A percentile compares a stretch with the other conserved stretches of the same genome.
phyloP scores from a whole-genome alignment of 1,284 basidiomycete species.

The Marasmius tenuissimus region DNA sequence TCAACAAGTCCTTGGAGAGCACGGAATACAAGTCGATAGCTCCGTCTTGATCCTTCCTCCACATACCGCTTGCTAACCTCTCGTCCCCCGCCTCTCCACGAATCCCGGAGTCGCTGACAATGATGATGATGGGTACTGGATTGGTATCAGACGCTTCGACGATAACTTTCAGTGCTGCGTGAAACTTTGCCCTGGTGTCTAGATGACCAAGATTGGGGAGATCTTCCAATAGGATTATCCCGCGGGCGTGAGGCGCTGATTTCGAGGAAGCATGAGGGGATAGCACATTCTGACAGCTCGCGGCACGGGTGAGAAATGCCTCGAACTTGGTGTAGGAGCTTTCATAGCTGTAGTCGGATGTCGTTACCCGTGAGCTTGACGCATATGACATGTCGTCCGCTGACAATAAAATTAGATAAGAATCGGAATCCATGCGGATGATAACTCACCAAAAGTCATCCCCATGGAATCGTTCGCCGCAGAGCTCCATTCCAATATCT shows the following conservation, averaged over 20 bases:
- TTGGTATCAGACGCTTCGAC: conserved; percentile 38
- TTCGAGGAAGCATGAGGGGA: conserved; percentile 18
- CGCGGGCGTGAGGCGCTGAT: conserved; percentile 21
- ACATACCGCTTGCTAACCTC: conserved; percentile 38
- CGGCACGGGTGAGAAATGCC: conserved; percentile 75
- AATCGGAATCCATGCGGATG: not conserved
- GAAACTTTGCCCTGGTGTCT: conserved; percentile 75
- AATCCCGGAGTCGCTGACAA: conserved; percentile 82
- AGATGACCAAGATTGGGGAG: conserved; percentile 87
- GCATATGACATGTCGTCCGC: not conserved
- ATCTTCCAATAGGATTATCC: conserved; percentile 86
- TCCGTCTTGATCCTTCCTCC: conserved; percentile 44
- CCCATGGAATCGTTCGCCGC: conserved; percentile 43
- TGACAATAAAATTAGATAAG: not conserved
- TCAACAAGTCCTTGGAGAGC: conserved; percentile 59
- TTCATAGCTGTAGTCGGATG: conserved; percentile 49
- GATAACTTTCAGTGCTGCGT: conserved; percentile 64
- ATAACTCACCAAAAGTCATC: conserved; percentile 17
- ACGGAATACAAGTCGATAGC: conserved; percentile 71
- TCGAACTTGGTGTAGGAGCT: conserved; percentile 73
- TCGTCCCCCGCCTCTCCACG: conserved; percentile 69
- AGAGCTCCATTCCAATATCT: conserved; percentile 88
- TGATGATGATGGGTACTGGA: conserved; percentile 73
- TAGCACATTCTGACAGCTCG: conserved; percentile 62
- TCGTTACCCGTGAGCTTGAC: not conserved